These are phyloP conservation scores for Leccinum rimulosum DNA, from an alignment of 768 basidiomycete species.

Conservation along the genomic window DNA sequence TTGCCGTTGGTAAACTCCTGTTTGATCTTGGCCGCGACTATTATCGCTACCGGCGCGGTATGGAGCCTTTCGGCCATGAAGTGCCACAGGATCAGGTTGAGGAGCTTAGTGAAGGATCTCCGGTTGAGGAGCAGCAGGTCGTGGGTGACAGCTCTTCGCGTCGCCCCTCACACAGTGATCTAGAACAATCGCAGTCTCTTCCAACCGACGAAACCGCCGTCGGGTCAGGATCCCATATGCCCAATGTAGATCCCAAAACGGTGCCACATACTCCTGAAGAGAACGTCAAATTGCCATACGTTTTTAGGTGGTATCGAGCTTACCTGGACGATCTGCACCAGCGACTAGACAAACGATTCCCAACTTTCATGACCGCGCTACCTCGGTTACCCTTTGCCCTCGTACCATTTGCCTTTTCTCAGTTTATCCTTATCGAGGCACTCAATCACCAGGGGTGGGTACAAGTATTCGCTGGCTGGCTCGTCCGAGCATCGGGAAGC, in stretches of 20 bases:
- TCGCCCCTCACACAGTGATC: background rate
- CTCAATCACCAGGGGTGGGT: slow-evolving; percentile 87
- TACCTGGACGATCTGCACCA: background rate
- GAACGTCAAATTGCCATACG: background rate
- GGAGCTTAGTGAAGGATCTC: background rate
- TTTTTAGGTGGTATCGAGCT: background rate
- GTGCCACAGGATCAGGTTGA: background rate
- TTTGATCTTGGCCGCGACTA: slow-evolving; percentile 65
- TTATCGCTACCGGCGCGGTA: slow-evolving; percentile 39
- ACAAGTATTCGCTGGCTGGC: slow-evolving; percentile 72
- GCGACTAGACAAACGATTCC: slow-evolving; percentile 47
- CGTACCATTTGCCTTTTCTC: slow-evolving; percentile 88
- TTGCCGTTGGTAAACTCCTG: slow-evolving; percentile 67
- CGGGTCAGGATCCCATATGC: background rate
- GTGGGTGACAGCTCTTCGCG: background rate
- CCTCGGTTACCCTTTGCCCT: slow-evolving; percentile 76
- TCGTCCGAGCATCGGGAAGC: slow-evolving; percentile 41
- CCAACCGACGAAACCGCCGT: slow-evolving; percentile 8
- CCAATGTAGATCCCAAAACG: background rate
- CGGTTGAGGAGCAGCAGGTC: background rate
- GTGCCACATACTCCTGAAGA: background rate
- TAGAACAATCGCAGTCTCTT: background rate
- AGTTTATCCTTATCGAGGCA: slow-evolving; percentile 91
- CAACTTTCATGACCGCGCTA: slow-evolving; percentile 65
- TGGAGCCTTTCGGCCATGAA: slow-evolving; percentile 18